These are phyloP conservation scores for Austropuccinia psidii DNA, from an alignment of 1,284 basidiomycete genomes.

Conservation along the genomic window DNA sequence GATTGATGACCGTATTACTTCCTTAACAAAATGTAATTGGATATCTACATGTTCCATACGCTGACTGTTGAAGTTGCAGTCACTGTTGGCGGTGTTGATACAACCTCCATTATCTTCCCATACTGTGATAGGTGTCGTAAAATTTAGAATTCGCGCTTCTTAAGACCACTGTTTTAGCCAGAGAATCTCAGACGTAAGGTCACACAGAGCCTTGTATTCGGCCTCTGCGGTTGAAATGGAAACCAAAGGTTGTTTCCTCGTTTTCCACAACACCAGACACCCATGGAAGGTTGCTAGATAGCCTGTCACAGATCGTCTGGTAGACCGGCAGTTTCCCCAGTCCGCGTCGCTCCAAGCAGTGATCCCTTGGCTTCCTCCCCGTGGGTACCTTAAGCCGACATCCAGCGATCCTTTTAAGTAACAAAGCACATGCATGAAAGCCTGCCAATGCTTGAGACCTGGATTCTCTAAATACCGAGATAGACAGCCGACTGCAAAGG, in stretches of 20 bases:
- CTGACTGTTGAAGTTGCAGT: no score
- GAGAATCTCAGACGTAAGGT: background rate
- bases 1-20: no score
- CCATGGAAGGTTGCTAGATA: background rate
- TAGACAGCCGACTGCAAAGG: background rate
- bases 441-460: background rate
- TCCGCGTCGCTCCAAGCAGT: background rate
- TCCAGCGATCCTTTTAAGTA: background rate
- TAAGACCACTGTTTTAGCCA: background rate
- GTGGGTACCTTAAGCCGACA: background rate
- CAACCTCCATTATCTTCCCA: no score
- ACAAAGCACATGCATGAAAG: background rate
- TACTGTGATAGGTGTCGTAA: no score
- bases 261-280: background rate
- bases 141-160: no score
- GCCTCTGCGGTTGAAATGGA: background rate
- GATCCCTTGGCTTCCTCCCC: background rate
- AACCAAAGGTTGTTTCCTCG: background rate
- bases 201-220: background rate
- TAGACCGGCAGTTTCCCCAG: background rate
- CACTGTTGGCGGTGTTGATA: no score
- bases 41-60: no score
- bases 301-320: background rate
- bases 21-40: no score
- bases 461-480: slow-evolving; percentile 1